These are phyloP conservation scores for Toxoplasma gondii DNA, from an alignment of 169 alveolate genomes.

Conservation along the genomic window DNA sequence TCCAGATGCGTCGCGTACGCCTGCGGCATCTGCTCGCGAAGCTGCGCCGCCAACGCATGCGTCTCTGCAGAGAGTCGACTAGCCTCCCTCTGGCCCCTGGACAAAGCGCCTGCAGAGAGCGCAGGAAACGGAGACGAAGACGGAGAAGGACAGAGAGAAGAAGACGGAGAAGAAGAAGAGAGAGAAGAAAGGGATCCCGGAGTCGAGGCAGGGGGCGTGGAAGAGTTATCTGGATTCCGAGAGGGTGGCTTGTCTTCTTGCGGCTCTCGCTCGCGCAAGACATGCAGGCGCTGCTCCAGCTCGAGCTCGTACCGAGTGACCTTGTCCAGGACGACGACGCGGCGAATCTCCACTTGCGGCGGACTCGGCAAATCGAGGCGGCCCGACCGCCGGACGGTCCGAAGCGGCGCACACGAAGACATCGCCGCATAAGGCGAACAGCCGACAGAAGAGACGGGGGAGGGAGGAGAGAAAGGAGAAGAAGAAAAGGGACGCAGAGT, in stretches of 20 bases:
- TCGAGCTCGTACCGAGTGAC: conserved; percentile 49
- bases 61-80: not conserved
- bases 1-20: conserved; percentile 55
- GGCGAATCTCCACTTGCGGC: conserved; percentile 36
- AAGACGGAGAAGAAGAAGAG: not conserved
- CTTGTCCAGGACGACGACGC: conserved; percentile 46
- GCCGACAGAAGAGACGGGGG: not conserved
- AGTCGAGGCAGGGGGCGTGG: not conserved
- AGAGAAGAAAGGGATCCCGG: not conserved
- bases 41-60: conserved; percentile 4
- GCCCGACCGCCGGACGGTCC: not conserved
- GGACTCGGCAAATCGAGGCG: not conserved
- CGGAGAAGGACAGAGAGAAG: not conserved
- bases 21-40: conserved; percentile 41
- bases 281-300: conserved; percentile 12
- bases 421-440: not conserved
- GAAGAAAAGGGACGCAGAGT: not conserved
- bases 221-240: not conserved
- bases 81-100: no score
- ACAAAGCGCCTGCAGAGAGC: no score
- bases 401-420: not conserved
- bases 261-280: not conserved
- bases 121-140: not conserved
- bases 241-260: not conserved
- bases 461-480: not conserved